Percentiles rank a stretch among this genome's conserved stretches.
Evolutionary conservation across 768 basidiomycete species (phyloP).

Genomic region (Omphalotus guepiniiformis): DNA sequence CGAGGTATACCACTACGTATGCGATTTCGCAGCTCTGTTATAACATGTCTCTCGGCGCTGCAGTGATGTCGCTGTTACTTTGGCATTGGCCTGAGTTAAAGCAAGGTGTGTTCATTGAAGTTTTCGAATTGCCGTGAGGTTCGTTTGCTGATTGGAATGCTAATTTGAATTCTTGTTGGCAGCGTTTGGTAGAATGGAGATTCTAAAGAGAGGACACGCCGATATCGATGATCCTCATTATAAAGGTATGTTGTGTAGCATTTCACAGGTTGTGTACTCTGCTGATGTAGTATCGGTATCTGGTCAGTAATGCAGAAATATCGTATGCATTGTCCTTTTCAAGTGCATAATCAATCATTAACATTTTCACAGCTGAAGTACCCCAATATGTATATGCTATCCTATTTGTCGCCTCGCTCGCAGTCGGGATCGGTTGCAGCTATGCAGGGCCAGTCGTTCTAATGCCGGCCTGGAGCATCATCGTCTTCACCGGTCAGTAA

Average conservation of each 20-base stretch:
- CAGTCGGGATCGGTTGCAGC: conserved; percentile 44
- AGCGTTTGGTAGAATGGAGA: conserved; percentile 41
- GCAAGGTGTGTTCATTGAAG: conserved; percentile 24
- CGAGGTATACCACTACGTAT: conserved; percentile 44
- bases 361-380: conserved; percentile 34
- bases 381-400: conserved; percentile 49
- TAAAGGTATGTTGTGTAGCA: conserved; percentile 25
- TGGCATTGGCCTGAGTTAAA: conserved; percentile 52
- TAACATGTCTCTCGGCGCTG: conserved; percentile 46
- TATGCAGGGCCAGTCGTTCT: conserved; percentile 37
- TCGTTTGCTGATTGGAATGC: conserved; percentile 1
- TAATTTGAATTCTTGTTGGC: neutral
- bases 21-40: conserved; percentile 44
- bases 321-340: conserved; percentile 15
- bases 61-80: conserved; percentile 43
- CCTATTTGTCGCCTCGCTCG: conserved; percentile 42
- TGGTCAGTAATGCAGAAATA: conserved; percentile 45
- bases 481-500: conserved; percentile 41
- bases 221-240: conserved; percentile 51
- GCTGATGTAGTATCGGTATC: neutral
- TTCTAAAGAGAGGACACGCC: conserved; percentile 30
- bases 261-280: neutral
- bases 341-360: neutral
- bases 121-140: neutral
- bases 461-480: conserved; percentile 51